Evolutionary conservation across 306 rosid genomes (phyloP).

Genomic region (Acacia acuminata): DNA sequence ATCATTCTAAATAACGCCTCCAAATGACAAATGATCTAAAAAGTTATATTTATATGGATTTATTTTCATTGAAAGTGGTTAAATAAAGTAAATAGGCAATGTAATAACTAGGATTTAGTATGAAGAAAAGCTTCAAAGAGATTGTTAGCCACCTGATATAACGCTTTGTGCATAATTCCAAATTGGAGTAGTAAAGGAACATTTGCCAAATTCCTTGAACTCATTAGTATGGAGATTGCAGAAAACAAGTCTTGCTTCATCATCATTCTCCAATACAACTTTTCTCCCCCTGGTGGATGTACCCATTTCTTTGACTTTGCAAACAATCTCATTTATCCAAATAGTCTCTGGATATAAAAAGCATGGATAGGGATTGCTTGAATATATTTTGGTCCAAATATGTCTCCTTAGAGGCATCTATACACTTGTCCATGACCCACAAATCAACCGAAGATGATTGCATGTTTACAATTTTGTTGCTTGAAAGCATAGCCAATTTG

Average conservation of each 20-base stretch:
- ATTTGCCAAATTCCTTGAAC: not conserved
- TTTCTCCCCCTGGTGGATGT: too few species aligned
- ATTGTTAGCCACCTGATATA: not conserved
- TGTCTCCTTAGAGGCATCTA: not conserved
- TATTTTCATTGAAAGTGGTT: not conserved
- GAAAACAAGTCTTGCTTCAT: not conserved
- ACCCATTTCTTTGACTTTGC: not conserved
- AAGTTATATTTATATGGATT: not conserved
- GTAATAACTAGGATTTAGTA: not conserved
- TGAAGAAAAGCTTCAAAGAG: too few species aligned
- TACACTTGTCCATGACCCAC: not conserved
- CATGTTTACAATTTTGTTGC: not conserved
- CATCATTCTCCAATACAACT: not conserved
- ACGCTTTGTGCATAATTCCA: not conserved
- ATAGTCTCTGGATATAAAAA: not conserved
- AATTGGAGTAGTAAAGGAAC: not conserved
- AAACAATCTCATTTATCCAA: not conserved
- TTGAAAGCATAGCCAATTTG: not conserved
- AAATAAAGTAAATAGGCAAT: not conserved
- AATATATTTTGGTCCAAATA: too few species aligned
- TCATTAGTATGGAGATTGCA: not conserved
- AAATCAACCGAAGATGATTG: not conserved
- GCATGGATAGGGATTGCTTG: too few species aligned
- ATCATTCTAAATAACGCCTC: not conserved
- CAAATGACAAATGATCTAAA: not conserved